A percentile compares a stretch with the other conserved stretches of the same genome.
Evolutionary conservation across 352 stramenopile species (phyloP).

Genomic region (Globisporangium nodosum): DNA sequence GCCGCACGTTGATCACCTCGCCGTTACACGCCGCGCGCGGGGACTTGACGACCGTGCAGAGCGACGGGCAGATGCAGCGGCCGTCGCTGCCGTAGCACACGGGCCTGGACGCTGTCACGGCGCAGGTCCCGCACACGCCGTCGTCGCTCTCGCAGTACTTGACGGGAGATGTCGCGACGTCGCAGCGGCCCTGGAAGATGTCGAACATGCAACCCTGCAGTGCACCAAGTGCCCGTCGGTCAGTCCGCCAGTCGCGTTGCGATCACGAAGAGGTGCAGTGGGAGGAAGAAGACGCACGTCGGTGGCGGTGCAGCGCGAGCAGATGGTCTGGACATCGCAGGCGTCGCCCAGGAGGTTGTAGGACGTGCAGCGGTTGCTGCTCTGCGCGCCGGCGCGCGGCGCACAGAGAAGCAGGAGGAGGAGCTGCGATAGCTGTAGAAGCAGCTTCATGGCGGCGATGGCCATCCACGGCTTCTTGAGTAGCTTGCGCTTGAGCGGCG

Average conservation of each 20-base stretch:
- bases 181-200: constrained; percentile 23
- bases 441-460: neutral
- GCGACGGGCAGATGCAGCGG: constrained; percentile 36
- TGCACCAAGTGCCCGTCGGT: neutral
- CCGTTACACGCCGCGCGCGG: constrained; percentile 1
- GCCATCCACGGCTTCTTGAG: neutral
- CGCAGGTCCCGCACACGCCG: constrained; percentile 21
- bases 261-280: too few species aligned
- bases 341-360: constrained; percentile 25
- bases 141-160: constrained; percentile 26
- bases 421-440: neutral
- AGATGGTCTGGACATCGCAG: constrained; percentile 41
- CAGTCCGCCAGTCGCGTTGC: too few species aligned
- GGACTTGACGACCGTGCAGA: constrained; percentile 24
- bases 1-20: constrained; percentile 13
- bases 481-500: too few species aligned
- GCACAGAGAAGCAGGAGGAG: neutral
- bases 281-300: constrained; percentile 14
- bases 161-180: constrained; percentile 8
- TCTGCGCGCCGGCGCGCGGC: neutral
- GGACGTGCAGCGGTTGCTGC: constrained; percentile 17
- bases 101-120: constrained; percentile 23
- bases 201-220: constrained; percentile 36
- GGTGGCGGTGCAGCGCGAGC: constrained; percentile 26
- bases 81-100: constrained; percentile 23